Base-by-base conservation (phyloP, 306 rosid species). In the Quercus berberidifolia region DNA sequence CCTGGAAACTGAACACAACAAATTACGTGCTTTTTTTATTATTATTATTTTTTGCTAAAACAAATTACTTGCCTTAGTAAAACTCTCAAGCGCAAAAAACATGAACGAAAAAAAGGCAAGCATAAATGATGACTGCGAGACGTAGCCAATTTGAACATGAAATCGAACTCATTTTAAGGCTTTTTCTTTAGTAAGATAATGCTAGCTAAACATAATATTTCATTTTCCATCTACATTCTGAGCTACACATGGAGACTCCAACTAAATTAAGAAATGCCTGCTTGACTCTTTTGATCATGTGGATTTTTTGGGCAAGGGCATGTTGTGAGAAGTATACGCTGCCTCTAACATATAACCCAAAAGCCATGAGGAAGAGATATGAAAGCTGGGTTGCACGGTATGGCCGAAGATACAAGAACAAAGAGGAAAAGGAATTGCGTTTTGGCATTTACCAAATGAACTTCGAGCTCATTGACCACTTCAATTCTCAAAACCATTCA, bases 401-500 rank as follows among this genome's bases (percentile, higher is more conserved):
- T 52, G 83, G 87, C 19, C 77, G 79, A 58, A 20, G 35, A 51
- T 89, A 89, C 68, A 67, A 57, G 55, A 80, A 74, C 25, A 72
- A 33, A 69, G 91, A 87, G 49, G 93, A 94, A 85, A 49, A 78
- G 83, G 89, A 83, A 69, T 63, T 58, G 67, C 85, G 92, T 49
- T 89, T 85, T 31, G 85, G 78, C 71, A 77, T 94, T 80, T 92
- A 92, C 89, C 86, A 71, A 76, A 43, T 72, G 51, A 90, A 90
- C 76, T 65, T 90, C 57, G 31, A 69, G 86, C 83, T 87, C 57
- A 87, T 88, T 67, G 91, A 86, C 81, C 54, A 21, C 26, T 20
- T 82, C 72, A 90, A 94, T 78, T 85, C 96, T 55, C 81, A 75
- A 63, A 86, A 92, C 82, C 75, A 62, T 49, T 79, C 96, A 30